Percentiles rank a stretch among this genome's conserved stretches.
phyloP scores from a whole-genome alignment of 768 basidiomycete genomes.

The Agaricus bisporus region DNA sequence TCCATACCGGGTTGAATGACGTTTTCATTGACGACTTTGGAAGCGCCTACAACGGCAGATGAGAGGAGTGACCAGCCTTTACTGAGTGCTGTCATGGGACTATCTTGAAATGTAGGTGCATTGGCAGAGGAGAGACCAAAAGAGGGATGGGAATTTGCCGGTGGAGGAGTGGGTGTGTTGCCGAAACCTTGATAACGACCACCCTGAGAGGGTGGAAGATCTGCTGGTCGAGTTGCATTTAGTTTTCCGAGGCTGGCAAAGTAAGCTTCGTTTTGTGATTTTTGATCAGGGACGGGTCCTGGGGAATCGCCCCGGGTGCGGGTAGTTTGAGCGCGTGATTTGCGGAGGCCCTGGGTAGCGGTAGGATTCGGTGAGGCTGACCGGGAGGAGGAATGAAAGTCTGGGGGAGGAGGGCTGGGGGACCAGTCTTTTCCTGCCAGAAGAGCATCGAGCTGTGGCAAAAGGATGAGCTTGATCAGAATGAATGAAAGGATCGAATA shows the following conservation, averaged over 20 bases:
- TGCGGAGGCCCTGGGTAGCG: constrained; percentile 79
- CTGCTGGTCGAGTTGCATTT: constrained; percentile 72
- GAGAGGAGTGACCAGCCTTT: constrained; percentile 98
- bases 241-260: constrained; percentile 77
- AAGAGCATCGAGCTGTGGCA: constrained; percentile 65
- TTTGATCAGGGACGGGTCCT: no score
- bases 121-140: constrained; percentile 71
- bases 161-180: constrained; percentile 61
- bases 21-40: constrained; percentile 72
- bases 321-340: constrained; percentile 69
- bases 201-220: constrained; percentile 90
- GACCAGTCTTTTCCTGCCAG: constrained; percentile 76
- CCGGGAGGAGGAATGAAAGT: constrained; percentile 29
- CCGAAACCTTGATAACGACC: constrained; percentile 94
- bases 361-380: constrained; percentile 54
- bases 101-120: constrained; percentile 78
- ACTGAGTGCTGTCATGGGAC: constrained; percentile 76
- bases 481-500: constrained; percentile 22
- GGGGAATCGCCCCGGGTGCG: constrained; percentile 45
- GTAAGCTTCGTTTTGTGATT: constrained; percentile 79
- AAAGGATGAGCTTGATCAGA: constrained; percentile 11
- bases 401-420: constrained; percentile 63
- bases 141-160: constrained; percentile 55
- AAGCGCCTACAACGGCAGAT: constrained; percentile 74
- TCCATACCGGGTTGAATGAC: constrained; percentile 90